phyloP scores from a whole-genome alignment of 306 rosid genomes.

The Senna siamea region DNA sequence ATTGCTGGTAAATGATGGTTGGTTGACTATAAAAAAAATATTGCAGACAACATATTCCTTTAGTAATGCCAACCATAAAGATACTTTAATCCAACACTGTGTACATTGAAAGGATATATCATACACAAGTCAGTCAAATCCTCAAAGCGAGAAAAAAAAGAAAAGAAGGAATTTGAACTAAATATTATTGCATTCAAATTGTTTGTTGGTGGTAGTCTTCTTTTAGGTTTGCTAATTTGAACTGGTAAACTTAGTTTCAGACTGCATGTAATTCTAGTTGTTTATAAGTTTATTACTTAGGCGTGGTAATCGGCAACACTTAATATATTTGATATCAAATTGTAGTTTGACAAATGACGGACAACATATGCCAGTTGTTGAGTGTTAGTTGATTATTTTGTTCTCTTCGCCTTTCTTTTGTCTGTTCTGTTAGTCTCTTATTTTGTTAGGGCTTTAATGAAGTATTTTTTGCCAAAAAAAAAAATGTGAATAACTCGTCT shows the following conservation, averaged over 20 bases:
- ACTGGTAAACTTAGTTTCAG: slow-evolving; percentile 10
- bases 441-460: background rate
- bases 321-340: background rate
- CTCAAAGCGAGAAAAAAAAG: background rate
- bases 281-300: background rate
- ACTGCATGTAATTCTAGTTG: background rate
- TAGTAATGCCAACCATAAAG: background rate
- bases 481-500: no score
- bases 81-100: background rate
- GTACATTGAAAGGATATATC: background rate
- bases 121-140: no score
- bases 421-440: background rate
- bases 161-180: background rate
- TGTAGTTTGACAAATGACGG: background rate
- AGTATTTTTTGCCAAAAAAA: background rate
- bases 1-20: slow-evolving; percentile 24
- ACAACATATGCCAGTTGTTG: background rate
- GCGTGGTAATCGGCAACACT: background rate
- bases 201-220: slow-evolving; percentile 9
- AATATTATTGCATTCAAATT: slow-evolving; percentile 32
- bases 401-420: background rate
- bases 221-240: slow-evolving; percentile 25
- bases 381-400: background rate
- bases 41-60: background rate
- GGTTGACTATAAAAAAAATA: background rate